These are phyloP conservation scores for Metarhizium sp. DNA, from an alignment of 2,329 filamentous ascomycete species.

Conservation along the genomic window DNA sequence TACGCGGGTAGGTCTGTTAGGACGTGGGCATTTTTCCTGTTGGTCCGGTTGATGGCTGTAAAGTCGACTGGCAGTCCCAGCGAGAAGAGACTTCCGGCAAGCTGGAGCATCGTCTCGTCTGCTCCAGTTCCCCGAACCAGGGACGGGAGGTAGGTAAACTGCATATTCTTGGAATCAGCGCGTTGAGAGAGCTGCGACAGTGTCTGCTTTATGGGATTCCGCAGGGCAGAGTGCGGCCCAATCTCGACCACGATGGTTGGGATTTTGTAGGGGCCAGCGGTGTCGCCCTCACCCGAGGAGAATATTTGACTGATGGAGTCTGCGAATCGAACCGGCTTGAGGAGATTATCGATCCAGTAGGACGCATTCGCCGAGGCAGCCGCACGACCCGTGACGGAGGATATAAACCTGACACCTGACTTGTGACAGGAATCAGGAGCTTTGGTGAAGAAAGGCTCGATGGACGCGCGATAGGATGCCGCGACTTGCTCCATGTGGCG, in stretches of 20 bases:
- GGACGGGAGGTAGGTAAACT: slow-evolving; percentile 7
- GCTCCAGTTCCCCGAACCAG: slow-evolving; percentile 8
- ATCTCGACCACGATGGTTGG: slow-evolving; percentile 29
- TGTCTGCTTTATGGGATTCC: slow-evolving; percentile 35
- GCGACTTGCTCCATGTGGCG: slow-evolving; percentile 13
- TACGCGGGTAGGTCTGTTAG: slow-evolving; percentile 17
- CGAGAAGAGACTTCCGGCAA: slow-evolving; percentile 31
- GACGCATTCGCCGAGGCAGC: no score
- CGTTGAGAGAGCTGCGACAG: no score
- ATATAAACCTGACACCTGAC: background rate
- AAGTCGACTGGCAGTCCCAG: slow-evolving; percentile 29
- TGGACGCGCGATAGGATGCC: slow-evolving; percentile 2
- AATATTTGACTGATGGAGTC: slow-evolving; percentile 6
- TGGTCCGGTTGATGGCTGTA: slow-evolving; percentile 27
- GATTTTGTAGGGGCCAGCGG: background rate
- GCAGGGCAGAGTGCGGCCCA: slow-evolving; percentile 34
- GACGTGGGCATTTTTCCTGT: slow-evolving; percentile 2
- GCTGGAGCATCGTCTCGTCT: slow-evolving; percentile 11
- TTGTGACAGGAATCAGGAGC: no score
- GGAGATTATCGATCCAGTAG: no score
- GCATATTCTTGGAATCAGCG: no score
- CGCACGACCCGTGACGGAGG: slow-evolving; percentile 2
- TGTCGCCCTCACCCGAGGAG: background rate
- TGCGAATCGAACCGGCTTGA: background rate
- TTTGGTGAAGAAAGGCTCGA: background rate